Base-by-base conservation (phyloP, 495 filamentous ascomycete genomes). In the Terfezia boudieri region DNA sequence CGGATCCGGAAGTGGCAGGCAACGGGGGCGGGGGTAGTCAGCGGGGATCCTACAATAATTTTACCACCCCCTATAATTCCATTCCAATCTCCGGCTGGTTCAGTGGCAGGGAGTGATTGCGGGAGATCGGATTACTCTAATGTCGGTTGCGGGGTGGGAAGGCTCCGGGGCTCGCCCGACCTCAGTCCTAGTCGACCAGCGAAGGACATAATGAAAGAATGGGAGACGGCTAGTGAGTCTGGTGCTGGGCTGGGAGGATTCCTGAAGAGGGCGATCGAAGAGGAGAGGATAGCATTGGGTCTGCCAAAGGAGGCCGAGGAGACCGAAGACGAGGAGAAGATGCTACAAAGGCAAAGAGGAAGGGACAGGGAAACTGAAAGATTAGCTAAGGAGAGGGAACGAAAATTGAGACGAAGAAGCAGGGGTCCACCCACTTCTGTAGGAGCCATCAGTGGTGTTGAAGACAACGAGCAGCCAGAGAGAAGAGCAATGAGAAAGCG, bases 1-100 rank as follows among this genome's bases (percentile, higher is more conserved):
- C 55, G 62, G 35, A 62, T 65, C 7, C 53, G 60, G 48, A 59
- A 52, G 26, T 65, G 63, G 63, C 63, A 65, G 54, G 60, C 64
- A 17, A 56, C 62, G 32, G 62, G 62, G 11, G 62, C 61, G 37
- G 62, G 62, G 14, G 62, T 65, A 9, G 63, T 65, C 17, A 59
- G 56, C 16, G 64, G 60, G 16, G 63, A 64, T 22, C 49, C 49
- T n/a, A 37, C 52, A 36, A 16, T 58, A 37, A 53, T 65, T 17
- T 59, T 62, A 52, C 53, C 57, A 32, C 63, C 63, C 7, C 63
- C 63, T 9, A 51, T 51, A 12, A 51, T 51, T 22, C 49, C 49
- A 32, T 20, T 51, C n/a, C 49, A 32, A 12, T 22, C 16, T 26
- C 49, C 16, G 11, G 49, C 49, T 20, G 26, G 49, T 23, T 51